Base-by-base conservation (phyloP, 805 yeast genomes). In the Lipomyces lipofer region DNA sequence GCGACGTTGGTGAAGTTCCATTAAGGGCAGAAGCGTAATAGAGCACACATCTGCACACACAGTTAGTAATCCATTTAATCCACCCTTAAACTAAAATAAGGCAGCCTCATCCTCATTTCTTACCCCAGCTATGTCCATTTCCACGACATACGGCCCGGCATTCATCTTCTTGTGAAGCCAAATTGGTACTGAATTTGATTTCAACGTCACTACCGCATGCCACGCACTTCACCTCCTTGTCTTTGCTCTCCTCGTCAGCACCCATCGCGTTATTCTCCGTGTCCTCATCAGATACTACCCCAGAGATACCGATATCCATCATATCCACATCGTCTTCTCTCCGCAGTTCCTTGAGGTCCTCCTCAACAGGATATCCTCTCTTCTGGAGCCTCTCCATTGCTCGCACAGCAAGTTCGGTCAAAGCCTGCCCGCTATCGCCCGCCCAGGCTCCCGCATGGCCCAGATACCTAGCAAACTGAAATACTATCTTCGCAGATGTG, bases 121-220 rank as follows among this genome's bases (percentile, higher is more conserved):
- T 42, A 51, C 57, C 51, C 62, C 62, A 58, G 12, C 10, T 28
- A 43, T 58, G 62, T 3, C 55, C 55, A 13, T 25, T 22, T 9
- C 24, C 27, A 9, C 52, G 45, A 25, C 58, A 52, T 6, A 43
- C 52, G 13, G 48, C 60, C 17, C 29, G 13, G 17, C 39, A 29
- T 2, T 6, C 28, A 0, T 21, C 44, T 29, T 10, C 21, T n/a
- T n/a, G n/a, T n/a, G n/a, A n/a, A n/a, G n/a, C n/a, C 7, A 12
- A 9, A 4, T 29, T 38, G 21, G 27, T 17, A 24, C 22, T 42
- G 7, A 43, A 45, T 21, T 22, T 32, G 15, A 54, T 19, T 35
- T 54, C 54, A 15, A 58, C 54, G 2, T 21, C n/a, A 4, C 49
- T 40, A 5, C 50, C 53, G 38, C 62, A 58, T 2, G 62, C 62